These are phyloP conservation scores for Ilyonectria sp. DNA, from an alignment of 2,329 filamentous ascomycete species.

Conservation along the genomic window DNA sequence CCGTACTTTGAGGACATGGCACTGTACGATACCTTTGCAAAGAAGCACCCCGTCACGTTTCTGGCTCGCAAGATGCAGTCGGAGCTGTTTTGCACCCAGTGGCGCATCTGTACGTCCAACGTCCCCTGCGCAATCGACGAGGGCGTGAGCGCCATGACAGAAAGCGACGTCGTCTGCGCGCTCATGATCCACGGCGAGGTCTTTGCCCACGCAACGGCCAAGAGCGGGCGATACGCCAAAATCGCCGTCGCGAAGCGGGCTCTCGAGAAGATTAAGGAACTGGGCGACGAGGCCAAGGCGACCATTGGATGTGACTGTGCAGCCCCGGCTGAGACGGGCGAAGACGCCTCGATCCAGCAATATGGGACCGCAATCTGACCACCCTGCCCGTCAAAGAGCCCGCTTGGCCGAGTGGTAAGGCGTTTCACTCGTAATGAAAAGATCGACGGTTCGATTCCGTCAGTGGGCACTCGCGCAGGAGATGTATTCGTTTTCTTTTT, in stretches of 20 bases:
- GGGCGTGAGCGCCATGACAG: conserved; percentile 55
- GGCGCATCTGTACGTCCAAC: conserved; percentile 68
- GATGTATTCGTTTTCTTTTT: background rate
- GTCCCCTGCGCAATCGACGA: conserved; percentile 59
- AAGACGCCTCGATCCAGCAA: background rate
- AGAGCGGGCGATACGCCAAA: conserved; percentile 82
- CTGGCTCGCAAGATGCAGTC: conserved; percentile 75
- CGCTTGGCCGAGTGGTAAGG: conserved; percentile 48
- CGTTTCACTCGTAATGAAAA: conserved; percentile 49
- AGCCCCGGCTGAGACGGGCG: background rate
- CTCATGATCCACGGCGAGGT: conserved; percentile 83
- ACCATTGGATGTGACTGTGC: conserved; percentile 76
- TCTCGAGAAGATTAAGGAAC: conserved; percentile 60
- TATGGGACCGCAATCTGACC: conserved; percentile 28
- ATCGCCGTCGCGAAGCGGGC: conserved; percentile 74
- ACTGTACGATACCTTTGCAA: conserved; percentile 89
- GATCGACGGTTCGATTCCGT: conserved; percentile 47
- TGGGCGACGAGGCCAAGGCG: conserved; percentile 70
- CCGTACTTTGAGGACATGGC: conserved; percentile 89
- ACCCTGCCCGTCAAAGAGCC: conserved; percentile 30
- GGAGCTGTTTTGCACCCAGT: conserved; percentile 75
- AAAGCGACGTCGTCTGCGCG: conserved; percentile 75
- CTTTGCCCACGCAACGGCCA: conserved; percentile 72
- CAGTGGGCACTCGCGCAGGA: conserved; percentile 33
- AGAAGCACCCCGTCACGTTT: conserved; percentile 86